Conservation (phyloP, 176 grass and related monocot genomes). For the Alopecurus myosuroides region DNA sequence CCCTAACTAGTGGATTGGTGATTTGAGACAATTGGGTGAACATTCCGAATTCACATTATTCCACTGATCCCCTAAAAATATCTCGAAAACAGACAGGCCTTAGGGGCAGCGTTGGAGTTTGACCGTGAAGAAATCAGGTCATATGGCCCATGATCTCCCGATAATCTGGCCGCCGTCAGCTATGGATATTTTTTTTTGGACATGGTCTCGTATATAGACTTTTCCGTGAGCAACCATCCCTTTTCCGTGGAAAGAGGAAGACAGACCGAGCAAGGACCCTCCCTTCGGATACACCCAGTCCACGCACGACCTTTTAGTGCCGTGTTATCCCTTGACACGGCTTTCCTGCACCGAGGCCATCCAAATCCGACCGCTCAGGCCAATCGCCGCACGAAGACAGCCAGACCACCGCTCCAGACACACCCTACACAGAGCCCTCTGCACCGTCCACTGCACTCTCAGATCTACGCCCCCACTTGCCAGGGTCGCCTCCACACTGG, state of each 20-base stretch:
- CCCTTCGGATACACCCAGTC: background rate
- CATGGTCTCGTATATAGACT: too few species aligned
- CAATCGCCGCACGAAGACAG: conserved; percentile 21
- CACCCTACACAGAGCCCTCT: conserved; percentile 2
- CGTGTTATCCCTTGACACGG: background rate
- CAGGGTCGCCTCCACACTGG: conserved; percentile 1
- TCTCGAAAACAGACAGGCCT: too few species aligned
- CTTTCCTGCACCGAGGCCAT: background rate
- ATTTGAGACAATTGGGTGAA: too few species aligned
- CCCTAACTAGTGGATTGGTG: too few species aligned
- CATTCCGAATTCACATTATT: too few species aligned
- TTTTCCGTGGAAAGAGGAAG: conserved; percentile 26
- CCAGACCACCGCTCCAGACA: background rate
- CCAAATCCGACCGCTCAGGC: background rate
- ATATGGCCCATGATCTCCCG: too few species aligned
- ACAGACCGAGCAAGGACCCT: background rate
- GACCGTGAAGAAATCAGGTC: too few species aligned
- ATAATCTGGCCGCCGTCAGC: background rate
- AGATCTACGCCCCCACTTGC: background rate
- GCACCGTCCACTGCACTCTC: background rate
- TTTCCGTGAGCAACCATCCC: background rate
- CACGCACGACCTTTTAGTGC: background rate
- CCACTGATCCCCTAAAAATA: too few species aligned
- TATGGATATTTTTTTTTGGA: background rate
- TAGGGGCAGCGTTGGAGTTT: too few species aligned